Percentiles rank a stretch among this genome's conserved stretches.
These are phyloP conservation scores for Cucurbita maxima DNA, from an alignment of 306 rosid genomes.

Conservation along the genomic window DNA sequence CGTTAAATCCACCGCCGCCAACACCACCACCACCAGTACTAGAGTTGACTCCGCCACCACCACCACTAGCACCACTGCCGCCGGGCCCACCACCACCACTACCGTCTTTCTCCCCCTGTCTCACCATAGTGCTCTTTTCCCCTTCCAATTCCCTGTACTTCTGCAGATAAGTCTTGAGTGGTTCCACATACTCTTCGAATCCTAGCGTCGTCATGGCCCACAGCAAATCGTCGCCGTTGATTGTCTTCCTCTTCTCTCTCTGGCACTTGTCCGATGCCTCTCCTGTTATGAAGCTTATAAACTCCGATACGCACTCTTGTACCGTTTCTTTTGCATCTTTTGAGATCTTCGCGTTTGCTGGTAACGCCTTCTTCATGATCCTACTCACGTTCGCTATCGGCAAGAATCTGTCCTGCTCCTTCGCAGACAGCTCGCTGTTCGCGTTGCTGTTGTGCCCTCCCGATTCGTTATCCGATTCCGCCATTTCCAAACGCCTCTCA, in stretches of 20 bases:
- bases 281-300: constrained; percentile 52
- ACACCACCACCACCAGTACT: constrained; percentile 16
- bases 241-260: constrained; percentile 59
- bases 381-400: constrained; percentile 72
- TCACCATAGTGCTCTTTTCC: constrained; percentile 27
- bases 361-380: constrained; percentile 60
- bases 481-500: constrained; percentile 17
- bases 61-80: constrained; percentile 14
- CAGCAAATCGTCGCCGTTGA: constrained; percentile 52
- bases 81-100: constrained; percentile 9
- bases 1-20: constrained; percentile 25
- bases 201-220: constrained; percentile 67
- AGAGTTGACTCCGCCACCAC: constrained; percentile 7
- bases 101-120: constrained; percentile 30
- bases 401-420: constrained; percentile 47
- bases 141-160: constrained; percentile 61
- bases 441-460: constrained; percentile 30
- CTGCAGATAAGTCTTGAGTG: constrained; percentile 43
- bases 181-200: constrained; percentile 51
- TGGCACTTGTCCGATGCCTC: constrained; percentile 68
- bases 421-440: constrained; percentile 25
- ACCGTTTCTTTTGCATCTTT: constrained; percentile 61
- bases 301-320: constrained; percentile 56
- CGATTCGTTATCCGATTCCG: constrained; percentile 65
- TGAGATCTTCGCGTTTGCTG: constrained; percentile 63